phyloP scores from a whole-genome alignment of 441 rosid genomes.

The Euphorbia schlechtendalii region DNA sequence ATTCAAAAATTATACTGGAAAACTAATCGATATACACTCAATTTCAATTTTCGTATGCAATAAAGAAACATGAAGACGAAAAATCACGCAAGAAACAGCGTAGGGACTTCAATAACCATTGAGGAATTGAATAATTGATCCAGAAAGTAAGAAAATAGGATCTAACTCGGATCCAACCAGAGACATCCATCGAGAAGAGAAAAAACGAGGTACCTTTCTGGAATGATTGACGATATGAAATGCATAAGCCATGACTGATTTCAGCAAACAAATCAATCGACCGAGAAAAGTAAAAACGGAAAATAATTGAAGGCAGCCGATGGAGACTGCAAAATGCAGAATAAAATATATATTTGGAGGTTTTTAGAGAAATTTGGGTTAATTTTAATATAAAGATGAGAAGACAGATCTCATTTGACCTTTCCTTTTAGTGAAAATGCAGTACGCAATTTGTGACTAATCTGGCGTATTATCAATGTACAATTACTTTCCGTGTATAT shows the following conservation, averaged over 20 bases:
- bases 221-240: conserved; percentile 56
- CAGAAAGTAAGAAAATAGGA: not conserved
- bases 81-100: not conserved
- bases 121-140: not conserved
- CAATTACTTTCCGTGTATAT: too few relatives aligned
- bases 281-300: not conserved
- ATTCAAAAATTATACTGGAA: too few relatives aligned
- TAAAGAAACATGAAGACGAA: not conserved
- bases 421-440: too few relatives aligned
- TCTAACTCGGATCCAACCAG: not conserved
- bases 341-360: not conserved
- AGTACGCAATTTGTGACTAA: too few relatives aligned
- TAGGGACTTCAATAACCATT: not conserved
- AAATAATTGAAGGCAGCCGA: too few relatives aligned
- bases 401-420: too few relatives aligned
- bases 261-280: not conserved
- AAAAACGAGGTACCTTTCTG: conserved; percentile 36
- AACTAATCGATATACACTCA: too few relatives aligned
- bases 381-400: too few relatives aligned
- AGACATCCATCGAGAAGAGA: not conserved
- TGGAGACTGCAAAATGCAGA: too few relatives aligned
- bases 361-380: not conserved
- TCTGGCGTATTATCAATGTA: too few relatives aligned
- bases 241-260: conserved; percentile 47
- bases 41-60: too few relatives aligned